Evolutionary conservation across 495 filamentous ascomycete genomes (phyloP).

Genomic region (Annulohypoxylon maeteangense): DNA sequence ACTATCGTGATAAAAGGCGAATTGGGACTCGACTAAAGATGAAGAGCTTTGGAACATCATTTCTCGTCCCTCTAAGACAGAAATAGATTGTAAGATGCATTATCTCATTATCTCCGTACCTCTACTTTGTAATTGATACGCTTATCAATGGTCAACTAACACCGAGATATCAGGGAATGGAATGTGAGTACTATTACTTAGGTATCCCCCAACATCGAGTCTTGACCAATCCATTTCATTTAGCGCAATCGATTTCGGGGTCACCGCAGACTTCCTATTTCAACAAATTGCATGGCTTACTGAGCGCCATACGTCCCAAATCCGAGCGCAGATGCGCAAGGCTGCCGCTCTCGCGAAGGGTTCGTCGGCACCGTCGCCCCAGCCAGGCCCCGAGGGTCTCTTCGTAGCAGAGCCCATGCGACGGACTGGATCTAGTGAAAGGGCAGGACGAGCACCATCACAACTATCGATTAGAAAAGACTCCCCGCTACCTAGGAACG

Average conservation of each 20-base stretch:
- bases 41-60: constrained; percentile 89
- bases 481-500: constrained; percentile 62
- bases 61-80: constrained; percentile 77
- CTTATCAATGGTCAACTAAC: constrained; percentile 47
- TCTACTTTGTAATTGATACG: constrained; percentile 13
- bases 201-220: constrained; percentile 24
- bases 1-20: constrained; percentile 50
- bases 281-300: constrained; percentile 97
- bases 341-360: constrained; percentile 61
- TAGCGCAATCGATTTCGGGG: constrained; percentile 63
- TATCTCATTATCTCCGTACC: constrained; percentile 8
- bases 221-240: constrained; percentile 33
- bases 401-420: constrained; percentile 66
- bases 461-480: constrained; percentile 74
- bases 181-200: constrained; percentile 66
- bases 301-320: constrained; percentile 87
- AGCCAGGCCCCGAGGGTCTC: constrained; percentile 57
- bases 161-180: constrained; percentile 70
- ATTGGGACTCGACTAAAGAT: constrained; percentile 80
- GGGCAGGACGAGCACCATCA: constrained; percentile 65
- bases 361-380: constrained; percentile 61
- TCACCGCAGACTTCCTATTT: constrained; percentile 86
- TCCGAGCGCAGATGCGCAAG: constrained; percentile 89
- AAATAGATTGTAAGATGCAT: constrained; percentile 79
- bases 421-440: constrained; percentile 66